Conservation (phyloP, 78 protist species). For the Acrasis kona region DNA sequence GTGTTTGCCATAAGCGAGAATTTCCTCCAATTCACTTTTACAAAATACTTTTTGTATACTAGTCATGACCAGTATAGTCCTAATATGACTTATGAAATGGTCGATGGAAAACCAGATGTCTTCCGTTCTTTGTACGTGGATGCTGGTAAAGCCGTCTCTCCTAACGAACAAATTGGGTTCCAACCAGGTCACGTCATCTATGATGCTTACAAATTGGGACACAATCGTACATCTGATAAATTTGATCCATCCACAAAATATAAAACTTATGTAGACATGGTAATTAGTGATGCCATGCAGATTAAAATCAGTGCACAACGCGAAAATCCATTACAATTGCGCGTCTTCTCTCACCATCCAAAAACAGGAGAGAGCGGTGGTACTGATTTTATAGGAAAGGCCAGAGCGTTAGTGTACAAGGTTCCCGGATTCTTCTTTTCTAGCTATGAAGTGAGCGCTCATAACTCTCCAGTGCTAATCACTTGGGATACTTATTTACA, state of each 20-base stretch:
- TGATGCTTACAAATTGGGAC: not conserved
- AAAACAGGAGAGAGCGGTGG: not conserved
- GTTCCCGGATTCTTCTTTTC: slow-evolving; percentile 62
- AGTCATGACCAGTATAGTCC: too few relatives aligned
- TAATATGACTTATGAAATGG: not conserved
- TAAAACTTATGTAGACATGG: slow-evolving; percentile 38
- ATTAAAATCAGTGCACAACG: not conserved
- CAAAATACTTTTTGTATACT: too few relatives aligned
- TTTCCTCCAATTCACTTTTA: too few relatives aligned
- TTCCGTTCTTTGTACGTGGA: slow-evolving; percentile 41
- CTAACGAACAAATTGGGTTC: not conserved
- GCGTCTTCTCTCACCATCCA: not conserved
- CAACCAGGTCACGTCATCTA: not conserved
- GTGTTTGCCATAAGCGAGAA: too few relatives aligned
- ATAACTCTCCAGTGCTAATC: slow-evolving; percentile 37
- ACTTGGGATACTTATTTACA: slow-evolving; percentile 30
- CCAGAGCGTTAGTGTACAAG: slow-evolving; percentile 7
- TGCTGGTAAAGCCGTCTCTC: slow-evolving; percentile 29
- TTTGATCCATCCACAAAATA: slow-evolving; percentile 15
- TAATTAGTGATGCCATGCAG: slow-evolving; percentile 40
- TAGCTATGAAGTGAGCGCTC: slow-evolving; percentile 27
- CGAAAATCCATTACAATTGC: not conserved
- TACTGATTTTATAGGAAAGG: not conserved
- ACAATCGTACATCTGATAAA: not conserved
- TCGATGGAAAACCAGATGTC: slow-evolving; percentile 31